Conservation (phyloP, 768 basidiomycete species). For the Asterophora lycoperdoides region DNA sequence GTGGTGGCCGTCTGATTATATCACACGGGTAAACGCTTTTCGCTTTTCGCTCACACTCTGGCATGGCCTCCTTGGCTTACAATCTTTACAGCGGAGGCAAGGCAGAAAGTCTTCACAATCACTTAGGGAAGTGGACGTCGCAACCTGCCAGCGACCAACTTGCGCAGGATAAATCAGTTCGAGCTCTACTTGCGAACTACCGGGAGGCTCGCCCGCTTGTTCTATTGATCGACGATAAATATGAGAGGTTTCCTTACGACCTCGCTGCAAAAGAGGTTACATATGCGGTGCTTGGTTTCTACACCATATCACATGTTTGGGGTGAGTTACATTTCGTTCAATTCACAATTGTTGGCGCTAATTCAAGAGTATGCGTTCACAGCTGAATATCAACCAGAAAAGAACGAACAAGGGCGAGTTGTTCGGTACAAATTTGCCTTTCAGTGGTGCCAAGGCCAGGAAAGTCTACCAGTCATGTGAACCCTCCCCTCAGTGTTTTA, state of each 20-base stretch:
- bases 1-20: conserved; percentile 66
- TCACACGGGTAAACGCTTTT: conserved; percentile 70
- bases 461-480: conserved; percentile 7
- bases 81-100: conserved; percentile 47
- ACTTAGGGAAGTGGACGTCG: conserved; percentile 34
- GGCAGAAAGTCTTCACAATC: conserved; percentile 50
- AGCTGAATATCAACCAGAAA: conserved; percentile 63
- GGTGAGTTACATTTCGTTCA: conserved; percentile 37
- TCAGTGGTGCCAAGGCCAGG: conserved; percentile 78
- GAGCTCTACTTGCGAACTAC: conserved; percentile 60
- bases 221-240: conserved; percentile 72
- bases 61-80: neutral
- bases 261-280: conserved; percentile 43
- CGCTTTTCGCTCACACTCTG: neutral
- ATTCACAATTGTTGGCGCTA: neutral
- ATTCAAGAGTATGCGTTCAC: neutral
- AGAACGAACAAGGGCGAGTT: conserved; percentile 47
- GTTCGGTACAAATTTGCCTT: conserved; percentile 81
- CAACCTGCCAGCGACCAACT: conserved; percentile 60
- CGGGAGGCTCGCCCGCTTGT: conserved; percentile 54
- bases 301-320: conserved; percentile 69
- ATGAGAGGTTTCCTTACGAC: conserved; percentile 69
- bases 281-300: conserved; percentile 62
- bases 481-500: neutral
- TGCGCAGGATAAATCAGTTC: conserved; percentile 65